These are phyloP conservation scores for Globisporangium spinosum DNA, from an alignment of 352 stramenopile genomes.

Conservation along the genomic window DNA sequence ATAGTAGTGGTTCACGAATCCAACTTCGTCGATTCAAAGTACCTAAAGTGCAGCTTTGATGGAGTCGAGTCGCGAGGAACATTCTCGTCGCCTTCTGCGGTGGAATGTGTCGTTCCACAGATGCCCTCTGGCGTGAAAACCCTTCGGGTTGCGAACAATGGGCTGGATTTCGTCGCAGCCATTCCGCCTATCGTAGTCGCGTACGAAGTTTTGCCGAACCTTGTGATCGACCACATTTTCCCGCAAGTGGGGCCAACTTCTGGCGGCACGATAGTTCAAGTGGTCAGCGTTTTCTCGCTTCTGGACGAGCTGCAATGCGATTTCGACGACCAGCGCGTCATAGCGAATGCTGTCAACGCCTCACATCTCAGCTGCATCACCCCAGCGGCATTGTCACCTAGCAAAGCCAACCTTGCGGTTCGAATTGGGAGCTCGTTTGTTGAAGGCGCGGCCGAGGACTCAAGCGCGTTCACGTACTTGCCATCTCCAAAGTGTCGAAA, in stretches of 20 bases:
- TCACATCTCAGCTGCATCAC: slow-evolving; percentile 34
- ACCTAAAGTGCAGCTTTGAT: slow-evolving; percentile 46
- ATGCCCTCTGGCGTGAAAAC: slow-evolving; percentile 33
- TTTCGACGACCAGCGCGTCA: slow-evolving; percentile 32
- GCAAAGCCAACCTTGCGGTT: slow-evolving; percentile 21
- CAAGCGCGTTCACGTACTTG: slow-evolving; percentile 27
- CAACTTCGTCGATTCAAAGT: slow-evolving; percentile 47
- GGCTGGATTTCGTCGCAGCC: slow-evolving; percentile 35
- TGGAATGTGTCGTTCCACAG: slow-evolving; percentile 59
- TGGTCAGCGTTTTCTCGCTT: slow-evolving; percentile 36
- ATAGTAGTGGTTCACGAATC: slow-evolving; percentile 34
- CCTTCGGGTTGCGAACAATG: slow-evolving; percentile 58
- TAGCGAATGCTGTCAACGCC: slow-evolving; percentile 20
- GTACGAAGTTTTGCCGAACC: slow-evolving; percentile 33
- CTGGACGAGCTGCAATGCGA: slow-evolving; percentile 34
- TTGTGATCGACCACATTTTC: slow-evolving; percentile 34
- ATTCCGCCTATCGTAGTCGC: slow-evolving; percentile 9
- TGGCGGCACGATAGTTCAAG: slow-evolving; percentile 37
- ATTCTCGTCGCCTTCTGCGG: slow-evolving; percentile 40
- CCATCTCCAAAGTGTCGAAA: slow-evolving; percentile 21
- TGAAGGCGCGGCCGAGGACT: slow-evolving; percentile 10
- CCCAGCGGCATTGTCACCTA: slow-evolving; percentile 18
- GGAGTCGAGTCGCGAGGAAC: slow-evolving; percentile 22
- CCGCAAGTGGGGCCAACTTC: slow-evolving; percentile 26
- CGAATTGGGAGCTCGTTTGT: slow-evolving; percentile 31